Base-by-base conservation (phyloP, 176 grass and related monocot genomes). In the Bothriochloa decipiens region DNA sequence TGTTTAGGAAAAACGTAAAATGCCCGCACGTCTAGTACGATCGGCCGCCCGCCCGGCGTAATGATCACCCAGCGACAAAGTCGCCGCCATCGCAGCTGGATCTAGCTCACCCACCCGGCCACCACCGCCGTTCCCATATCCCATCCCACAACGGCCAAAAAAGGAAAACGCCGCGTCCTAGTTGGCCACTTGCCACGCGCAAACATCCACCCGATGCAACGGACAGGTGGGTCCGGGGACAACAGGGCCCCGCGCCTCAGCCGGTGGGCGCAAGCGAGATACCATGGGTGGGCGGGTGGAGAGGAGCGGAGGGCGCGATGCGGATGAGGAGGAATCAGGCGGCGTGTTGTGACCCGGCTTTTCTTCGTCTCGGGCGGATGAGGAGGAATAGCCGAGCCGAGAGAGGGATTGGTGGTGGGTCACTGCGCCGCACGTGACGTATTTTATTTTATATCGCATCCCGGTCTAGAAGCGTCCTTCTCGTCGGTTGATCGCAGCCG, bases 31-130 rank as follows among this genome's bases (percentile, higher is more conserved):
- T 55, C 52, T 2, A n/a, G n/a, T n/a, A 32, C 29, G 37, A 17
- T 7, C 58, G 25, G 75, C 36, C n/a, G 42, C 0, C 10, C 10
- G 10, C 29, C 29, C 29, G 45, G 33, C 26, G 61, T 35, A 67
- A 66, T 75, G 25, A 75, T 42, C 46, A 32, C 6, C 16, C 25
- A 5, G 40, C 43, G 40, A 37, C 40, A 9, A 61, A 35, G 52
- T 20, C 47, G 16, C 25, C 35, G 16, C 49, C 45, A 0, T n/a
- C 63, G 18, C 16, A 36, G 86, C 72, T 87, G 72, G 80, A 87
- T 82, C 86, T 80, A 87, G 80, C 86, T 87, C 86, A 82, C 52
- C 39, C 7, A n/a, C 69, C 45, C 6, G 3, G 9, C 36, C n/a
- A 16, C 70, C 40, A 26, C 69, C 69, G 11, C 69, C 39, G n/a